phyloP scores from a whole-genome alignment of 257 asterid species.

The Solanum chaucha region DNA sequence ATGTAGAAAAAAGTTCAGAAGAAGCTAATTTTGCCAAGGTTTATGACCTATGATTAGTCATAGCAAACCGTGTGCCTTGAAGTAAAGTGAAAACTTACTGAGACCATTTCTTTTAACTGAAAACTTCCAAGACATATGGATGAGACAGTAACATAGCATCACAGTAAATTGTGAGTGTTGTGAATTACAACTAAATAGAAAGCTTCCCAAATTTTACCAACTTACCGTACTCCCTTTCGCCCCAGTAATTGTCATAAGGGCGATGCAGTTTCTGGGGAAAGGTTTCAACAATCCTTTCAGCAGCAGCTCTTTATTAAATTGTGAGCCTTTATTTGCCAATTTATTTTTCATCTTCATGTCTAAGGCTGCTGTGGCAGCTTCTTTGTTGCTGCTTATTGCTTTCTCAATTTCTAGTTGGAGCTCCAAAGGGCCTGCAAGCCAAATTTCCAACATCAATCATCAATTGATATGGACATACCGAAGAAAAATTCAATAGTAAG shows the following conservation, averaged over 20 bases:
- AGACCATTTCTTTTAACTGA: neutral
- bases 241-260: constrained; percentile 93
- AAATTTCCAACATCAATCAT: neutral
- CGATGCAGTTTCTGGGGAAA: constrained; percentile 88
- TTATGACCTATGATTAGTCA: neutral
- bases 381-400: constrained; percentile 57
- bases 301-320: constrained; percentile 73
- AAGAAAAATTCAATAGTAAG: neutral
- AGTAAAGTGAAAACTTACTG: neutral
- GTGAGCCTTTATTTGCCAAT: constrained; percentile 67
- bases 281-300: constrained; percentile 73
- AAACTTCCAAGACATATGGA: neutral
- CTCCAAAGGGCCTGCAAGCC: constrained; percentile 65
- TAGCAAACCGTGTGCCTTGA: neutral
- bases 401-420: constrained; percentile 91
- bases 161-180: neutral
- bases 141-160: neutral
- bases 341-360: constrained; percentile 96
- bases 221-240: constrained; percentile 99
- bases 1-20: neutral
- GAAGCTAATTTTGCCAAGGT: neutral
- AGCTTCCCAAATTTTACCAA: neutral
- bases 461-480: neutral
- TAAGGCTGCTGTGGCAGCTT: constrained; percentile 68
- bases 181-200: neutral